These are phyloP conservation scores for Tolypocladium tundrense DNA, from an alignment of 2,329 filamentous ascomycete genomes.

Conservation along the genomic window DNA sequence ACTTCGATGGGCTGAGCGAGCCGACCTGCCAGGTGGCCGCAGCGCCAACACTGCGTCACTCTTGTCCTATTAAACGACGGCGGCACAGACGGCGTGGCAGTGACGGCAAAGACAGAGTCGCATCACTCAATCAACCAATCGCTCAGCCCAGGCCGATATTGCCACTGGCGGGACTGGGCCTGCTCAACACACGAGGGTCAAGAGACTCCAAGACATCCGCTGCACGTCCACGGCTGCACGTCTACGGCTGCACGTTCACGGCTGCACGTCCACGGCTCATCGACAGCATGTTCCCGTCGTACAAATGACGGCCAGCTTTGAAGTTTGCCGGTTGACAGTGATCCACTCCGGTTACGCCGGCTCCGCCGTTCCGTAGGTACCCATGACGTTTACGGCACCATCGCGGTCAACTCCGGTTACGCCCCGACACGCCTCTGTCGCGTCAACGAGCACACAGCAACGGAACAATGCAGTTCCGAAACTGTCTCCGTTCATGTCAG, in stretches of 20 bases:
- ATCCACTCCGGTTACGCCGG: not conserved
- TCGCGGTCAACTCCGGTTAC: not conserved
- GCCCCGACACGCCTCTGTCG: not conserved
- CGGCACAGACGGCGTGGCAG: not conserved
- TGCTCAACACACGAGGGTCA: not conserved
- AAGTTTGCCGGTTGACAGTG: not conserved
- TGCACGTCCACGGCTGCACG: no score
- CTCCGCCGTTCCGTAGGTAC: not conserved
- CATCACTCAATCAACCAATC: not conserved
- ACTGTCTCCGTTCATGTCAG: not conserved
- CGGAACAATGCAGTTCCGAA: not conserved
- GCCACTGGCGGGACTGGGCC: not conserved
- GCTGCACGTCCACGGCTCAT: no score
- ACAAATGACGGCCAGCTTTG: not conserved
- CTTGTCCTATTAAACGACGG: not conserved
- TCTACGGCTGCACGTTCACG: no score
- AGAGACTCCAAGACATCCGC: not conserved
- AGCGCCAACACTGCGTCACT: not conserved
- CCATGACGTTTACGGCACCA: not conserved
- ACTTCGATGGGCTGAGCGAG: conserved; percentile 10
- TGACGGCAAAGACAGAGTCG: not conserved
- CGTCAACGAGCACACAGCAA: not conserved
- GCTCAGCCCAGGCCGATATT: not conserved
- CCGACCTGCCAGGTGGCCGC: not conserved
- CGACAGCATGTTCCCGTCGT: not conserved